Evolutionary conservation across 257 asterid species (phyloP), one percentile per base, ranked within the genome.

Genomic region (Solanum sejunctum): DNA sequence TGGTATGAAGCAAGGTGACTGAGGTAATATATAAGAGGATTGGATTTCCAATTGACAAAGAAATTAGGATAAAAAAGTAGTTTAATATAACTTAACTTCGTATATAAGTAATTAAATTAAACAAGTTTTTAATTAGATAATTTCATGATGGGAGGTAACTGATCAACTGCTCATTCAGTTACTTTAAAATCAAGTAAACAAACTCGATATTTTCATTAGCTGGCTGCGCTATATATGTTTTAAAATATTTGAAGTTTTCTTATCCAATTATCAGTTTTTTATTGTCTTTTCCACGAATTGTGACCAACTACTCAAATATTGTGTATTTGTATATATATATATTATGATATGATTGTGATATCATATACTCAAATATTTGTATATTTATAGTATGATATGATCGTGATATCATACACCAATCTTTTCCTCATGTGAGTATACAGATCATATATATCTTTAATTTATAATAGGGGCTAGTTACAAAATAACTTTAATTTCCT

Each of bases 91-190:
- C 16, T 61, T 21, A 21, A 21, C 2, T 61, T 10, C 28, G 6
- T 11, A 10, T 9, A 23, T 11, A 61, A 36, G 41, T 36, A 36
- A 36, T 36, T 36, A 36, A 36, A 36, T 36, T 36, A 36, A 36
- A 36, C 6, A 36, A 36, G 41, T 10, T 56, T 15, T 2, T 41
- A 21, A 67, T 58, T 58, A 36, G 21, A 60, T 73, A 36, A 64
- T 72, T 52, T 54, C 10, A 18, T 58, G 41, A 47, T 45, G 56
- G 67, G 8, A 67, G 83, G 78, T 72, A 8, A 26, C 47, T 51
- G 80, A 86, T 86, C 84, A 60, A 82, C 88, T 58, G 60, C 69
- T 58, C 28, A 77, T 51, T 77, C 82, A 51, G 66, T 86, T 82
- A 39, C 83, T 82, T 80, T 49, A 49, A 49, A 39, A 61, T 54